These are phyloP conservation scores for Xerocomellus amylosporus DNA, from an alignment of 768 basidiomycete genomes.

Conservation along the genomic window DNA sequence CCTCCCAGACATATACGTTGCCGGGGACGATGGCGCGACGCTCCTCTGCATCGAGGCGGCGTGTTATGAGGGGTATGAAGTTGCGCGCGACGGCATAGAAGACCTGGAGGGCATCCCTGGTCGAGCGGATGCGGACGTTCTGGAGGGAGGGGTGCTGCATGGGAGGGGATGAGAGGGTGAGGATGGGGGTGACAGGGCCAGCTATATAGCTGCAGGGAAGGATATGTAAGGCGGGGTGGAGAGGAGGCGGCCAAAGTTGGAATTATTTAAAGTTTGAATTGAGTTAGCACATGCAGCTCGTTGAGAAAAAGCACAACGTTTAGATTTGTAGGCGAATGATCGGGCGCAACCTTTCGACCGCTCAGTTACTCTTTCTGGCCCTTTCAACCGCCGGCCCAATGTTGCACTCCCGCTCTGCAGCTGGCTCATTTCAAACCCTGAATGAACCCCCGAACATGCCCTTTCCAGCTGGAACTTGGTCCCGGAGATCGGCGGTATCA, in stretches of 20 bases:
- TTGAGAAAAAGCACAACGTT: conserved; percentile 7
- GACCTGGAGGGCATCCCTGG: conserved; percentile 76
- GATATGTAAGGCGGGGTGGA: conserved; percentile 19
- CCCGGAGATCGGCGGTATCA: conserved; percentile 18
- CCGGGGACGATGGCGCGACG: conserved; percentile 69
- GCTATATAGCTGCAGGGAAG: conserved; percentile 39
- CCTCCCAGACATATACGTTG: conserved; percentile 88
- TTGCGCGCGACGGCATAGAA: conserved; percentile 74
- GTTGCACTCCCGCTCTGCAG: not conserved
- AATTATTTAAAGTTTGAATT: conserved; percentile 60
- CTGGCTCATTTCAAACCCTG: not conserved
- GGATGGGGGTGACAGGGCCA: conserved; percentile 11
- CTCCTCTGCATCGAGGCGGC: conserved; percentile 81
- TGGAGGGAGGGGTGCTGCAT: conserved; percentile 79
- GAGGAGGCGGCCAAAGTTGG: conserved; percentile 21
- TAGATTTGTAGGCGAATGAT: conserved; percentile 21
- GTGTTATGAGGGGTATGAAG: conserved; percentile 70
- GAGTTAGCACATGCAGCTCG: conserved; percentile 39
- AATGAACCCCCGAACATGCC: not conserved
- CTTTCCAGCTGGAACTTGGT: not conserved
- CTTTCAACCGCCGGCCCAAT: conserved; percentile 1
- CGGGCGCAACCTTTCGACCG: conserved; percentile 12
- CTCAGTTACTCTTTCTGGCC: conserved; percentile 11
- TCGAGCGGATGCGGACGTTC: conserved; percentile 74
- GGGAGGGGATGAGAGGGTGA: conserved; percentile 29